phyloP scores from a whole-genome alignment of 306 rosid species.

The Dalbergia cochinchinensis region DNA sequence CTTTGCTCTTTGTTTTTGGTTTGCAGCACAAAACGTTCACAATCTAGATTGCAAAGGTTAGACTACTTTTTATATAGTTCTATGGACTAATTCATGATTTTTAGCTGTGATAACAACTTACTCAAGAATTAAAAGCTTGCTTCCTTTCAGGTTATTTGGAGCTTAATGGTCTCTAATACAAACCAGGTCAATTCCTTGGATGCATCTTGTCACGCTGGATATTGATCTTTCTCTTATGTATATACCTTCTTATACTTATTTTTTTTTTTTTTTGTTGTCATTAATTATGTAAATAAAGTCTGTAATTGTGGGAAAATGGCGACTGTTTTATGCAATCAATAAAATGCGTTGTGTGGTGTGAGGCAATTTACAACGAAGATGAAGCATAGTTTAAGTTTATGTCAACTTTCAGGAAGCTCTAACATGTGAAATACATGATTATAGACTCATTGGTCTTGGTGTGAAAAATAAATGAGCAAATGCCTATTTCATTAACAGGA shows the following conservation, averaged over 20 bases:
- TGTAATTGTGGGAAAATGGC: not conserved
- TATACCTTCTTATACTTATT: not conserved
- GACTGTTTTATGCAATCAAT: too few species aligned
- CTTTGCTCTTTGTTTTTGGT: not conserved
- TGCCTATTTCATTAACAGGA: too few species aligned
- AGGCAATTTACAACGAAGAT: too few species aligned
- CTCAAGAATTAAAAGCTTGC: constrained; percentile 5
- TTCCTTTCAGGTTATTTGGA: constrained; percentile 51
- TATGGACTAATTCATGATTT: constrained; percentile 7
- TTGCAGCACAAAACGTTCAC: constrained; percentile 61
- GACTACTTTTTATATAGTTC: not conserved
- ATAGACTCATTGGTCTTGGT: too few species aligned
- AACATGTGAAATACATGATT: too few species aligned
- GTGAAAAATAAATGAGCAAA: too few species aligned
- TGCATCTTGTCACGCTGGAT: not conserved
- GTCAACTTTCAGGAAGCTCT: too few species aligned
- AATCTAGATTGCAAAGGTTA: constrained; percentile 62
- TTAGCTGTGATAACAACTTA: not conserved
- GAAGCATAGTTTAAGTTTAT: too few species aligned
- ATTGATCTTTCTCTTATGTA: constrained; percentile 25
- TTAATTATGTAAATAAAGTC: not conserved
- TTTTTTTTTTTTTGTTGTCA: not conserved
- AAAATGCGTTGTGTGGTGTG: too few species aligned
- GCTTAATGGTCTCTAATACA: constrained; percentile 27
- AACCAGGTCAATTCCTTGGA: not conserved